Conservation (phyloP, 2,329 filamentous ascomycete genomes). For the Dactylellina leptospora region DNA sequence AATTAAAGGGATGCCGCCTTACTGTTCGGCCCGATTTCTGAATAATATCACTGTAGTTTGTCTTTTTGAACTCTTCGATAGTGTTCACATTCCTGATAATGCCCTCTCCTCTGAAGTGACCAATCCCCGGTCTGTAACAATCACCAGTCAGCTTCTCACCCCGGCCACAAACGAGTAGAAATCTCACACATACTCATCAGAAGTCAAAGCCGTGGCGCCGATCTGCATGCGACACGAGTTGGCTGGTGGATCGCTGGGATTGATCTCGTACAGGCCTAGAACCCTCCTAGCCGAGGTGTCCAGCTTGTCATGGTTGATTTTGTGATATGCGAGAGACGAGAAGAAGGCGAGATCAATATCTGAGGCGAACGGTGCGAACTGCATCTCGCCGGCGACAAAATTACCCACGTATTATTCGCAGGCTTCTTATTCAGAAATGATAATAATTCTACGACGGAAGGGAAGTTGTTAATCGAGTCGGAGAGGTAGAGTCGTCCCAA, state of each 20-base stretch:
- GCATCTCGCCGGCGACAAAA: conserved; percentile 61
- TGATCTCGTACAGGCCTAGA: conserved; percentile 87
- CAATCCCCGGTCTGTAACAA: conserved; percentile 51
- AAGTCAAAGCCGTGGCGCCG: conserved; percentile 83
- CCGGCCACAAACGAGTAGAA: too few relatives aligned
- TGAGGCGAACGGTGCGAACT: conserved; percentile 89
- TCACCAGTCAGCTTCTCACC: conserved; percentile 14
- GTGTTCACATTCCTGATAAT: conserved; percentile 97
- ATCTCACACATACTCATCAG: conserved; percentile 73
- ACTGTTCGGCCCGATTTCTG: conserved; percentile 81
- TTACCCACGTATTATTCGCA: neutral
- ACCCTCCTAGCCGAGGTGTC: conserved; percentile 89
- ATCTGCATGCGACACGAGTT: conserved; percentile 90
- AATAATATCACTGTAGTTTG: conserved; percentile 80
- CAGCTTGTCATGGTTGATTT: conserved; percentile 96
- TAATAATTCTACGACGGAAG: too few relatives aligned
- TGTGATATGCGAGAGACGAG: conserved; percentile 85
- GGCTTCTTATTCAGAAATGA: conserved; percentile 1
- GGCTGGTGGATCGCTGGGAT: conserved; percentile 73
- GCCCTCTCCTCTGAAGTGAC: conserved; percentile 76
- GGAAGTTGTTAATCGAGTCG: too few relatives aligned
- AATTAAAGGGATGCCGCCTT: conserved; percentile 58
- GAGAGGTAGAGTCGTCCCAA: too few relatives aligned
- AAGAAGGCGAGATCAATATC: conserved; percentile 97
- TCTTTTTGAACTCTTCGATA: conserved; percentile 86